phyloP scores from a whole-genome alignment of 257 asterid genomes.

The Paulownia fortunei region DNA sequence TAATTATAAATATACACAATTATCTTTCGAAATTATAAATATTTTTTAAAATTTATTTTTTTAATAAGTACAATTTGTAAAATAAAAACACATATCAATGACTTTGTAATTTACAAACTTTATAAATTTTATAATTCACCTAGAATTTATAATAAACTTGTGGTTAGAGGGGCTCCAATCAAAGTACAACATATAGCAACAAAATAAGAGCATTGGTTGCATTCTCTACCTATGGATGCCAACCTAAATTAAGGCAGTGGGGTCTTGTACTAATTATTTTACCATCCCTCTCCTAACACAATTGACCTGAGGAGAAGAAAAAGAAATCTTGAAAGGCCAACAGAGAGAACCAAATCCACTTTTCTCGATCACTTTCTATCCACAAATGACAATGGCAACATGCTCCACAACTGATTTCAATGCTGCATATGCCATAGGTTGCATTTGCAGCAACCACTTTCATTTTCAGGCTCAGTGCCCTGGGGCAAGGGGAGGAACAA shows the following conservation, averaged over 20 bases:
- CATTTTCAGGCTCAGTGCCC: background rate
- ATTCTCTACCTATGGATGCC: background rate
- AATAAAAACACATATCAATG: too few relatives aligned
- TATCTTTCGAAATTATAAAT: too few relatives aligned
- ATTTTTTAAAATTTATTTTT: too few relatives aligned
- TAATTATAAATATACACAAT: too few relatives aligned
- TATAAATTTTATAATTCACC: too few relatives aligned
- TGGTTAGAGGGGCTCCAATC: conserved; percentile 1
- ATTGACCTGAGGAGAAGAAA: conserved; percentile 10
- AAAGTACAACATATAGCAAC: background rate
- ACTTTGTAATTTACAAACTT: too few relatives aligned
- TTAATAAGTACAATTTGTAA: too few relatives aligned
- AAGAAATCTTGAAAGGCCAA: conserved; percentile 17
- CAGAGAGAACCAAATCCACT: background rate
- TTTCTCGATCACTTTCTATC: conserved; percentile 11
- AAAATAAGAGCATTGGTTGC: background rate
- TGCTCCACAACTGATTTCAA: conserved; percentile 14
- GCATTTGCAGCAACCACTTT: conserved; percentile 17
- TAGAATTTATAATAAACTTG: background rate
- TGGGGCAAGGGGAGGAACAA: background rate
- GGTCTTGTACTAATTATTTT: conserved; percentile 9
- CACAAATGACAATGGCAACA: conserved; percentile 29
- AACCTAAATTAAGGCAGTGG: background rate
- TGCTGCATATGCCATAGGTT: background rate
- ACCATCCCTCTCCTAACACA: background rate